Evolutionary conservation across 495 filamentous ascomycete species (phyloP).

Genomic region (Entonaema liquescens): DNA sequence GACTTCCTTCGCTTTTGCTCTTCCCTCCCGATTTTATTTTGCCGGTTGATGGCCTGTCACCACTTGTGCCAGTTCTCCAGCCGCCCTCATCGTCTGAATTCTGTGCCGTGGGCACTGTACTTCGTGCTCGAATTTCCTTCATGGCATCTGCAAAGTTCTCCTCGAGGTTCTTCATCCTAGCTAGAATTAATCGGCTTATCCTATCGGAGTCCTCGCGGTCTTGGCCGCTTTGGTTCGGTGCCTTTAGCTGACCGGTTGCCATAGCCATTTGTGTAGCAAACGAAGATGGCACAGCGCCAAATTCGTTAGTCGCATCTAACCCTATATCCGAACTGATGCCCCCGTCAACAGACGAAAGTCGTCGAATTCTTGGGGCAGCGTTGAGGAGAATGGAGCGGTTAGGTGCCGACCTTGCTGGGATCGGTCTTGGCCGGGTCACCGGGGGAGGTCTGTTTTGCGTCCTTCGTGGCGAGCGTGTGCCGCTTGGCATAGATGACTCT

Average conservation of each 20-base stretch:
- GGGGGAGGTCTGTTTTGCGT: slow-evolving; percentile 20
- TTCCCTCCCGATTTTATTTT: slow-evolving; percentile 21
- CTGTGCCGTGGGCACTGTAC: slow-evolving; percentile 52
- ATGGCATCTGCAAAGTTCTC: slow-evolving; percentile 84
- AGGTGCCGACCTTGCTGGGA: slow-evolving; percentile 40
- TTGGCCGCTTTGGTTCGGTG: slow-evolving; percentile 41
- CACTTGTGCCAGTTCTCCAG: slow-evolving; percentile 32
- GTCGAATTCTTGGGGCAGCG: slow-evolving; percentile 48
- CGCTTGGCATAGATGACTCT: slow-evolving; percentile 30
- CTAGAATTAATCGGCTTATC: slow-evolving; percentile 85
- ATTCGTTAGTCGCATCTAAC: slow-evolving; percentile 65
- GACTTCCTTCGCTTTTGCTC: slow-evolving; percentile 28
- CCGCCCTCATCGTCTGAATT: slow-evolving; percentile 52
- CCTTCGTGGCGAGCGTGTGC: slow-evolving; percentile 42
- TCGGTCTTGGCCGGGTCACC: slow-evolving; percentile 32
- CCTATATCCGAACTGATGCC: slow-evolving; percentile 80
- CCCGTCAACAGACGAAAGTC: slow-evolving; percentile 66
- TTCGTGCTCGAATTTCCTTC: slow-evolving; percentile 78
- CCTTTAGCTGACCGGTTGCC: slow-evolving; percentile 63
- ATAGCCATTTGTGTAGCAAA: slow-evolving; percentile 83
- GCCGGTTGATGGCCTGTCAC: slow-evolving; percentile 28
- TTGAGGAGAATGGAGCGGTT: slow-evolving; percentile 45
- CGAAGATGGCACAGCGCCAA: slow-evolving; percentile 73
- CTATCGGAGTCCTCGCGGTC: slow-evolving; percentile 67
- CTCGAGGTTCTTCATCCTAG: slow-evolving; percentile 89